A percentile compares a stretch with the other conserved stretches of the same genome.
Evolutionary conservation across 495 filamentous ascomycete genomes (phyloP).

Genomic region (Penicillium chermesinum): DNA sequence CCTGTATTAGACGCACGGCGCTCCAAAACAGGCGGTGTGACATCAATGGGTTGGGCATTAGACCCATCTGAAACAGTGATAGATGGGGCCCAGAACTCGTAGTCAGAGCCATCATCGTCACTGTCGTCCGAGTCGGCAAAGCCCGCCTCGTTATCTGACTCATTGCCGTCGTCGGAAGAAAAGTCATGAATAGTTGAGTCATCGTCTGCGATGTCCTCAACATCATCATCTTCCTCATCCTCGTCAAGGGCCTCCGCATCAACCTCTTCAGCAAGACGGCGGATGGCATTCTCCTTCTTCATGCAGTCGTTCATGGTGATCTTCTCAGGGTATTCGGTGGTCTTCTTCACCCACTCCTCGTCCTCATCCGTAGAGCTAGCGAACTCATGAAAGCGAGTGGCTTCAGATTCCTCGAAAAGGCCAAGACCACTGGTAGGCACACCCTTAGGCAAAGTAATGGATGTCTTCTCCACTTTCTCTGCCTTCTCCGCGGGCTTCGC

Average conservation of each 20-base stretch:
- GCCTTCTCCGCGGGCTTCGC: slow-evolving; percentile 3
- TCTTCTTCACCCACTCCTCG: slow-evolving; percentile 79
- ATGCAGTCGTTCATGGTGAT: slow-evolving; percentile 87
- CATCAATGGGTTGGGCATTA: slow-evolving; percentile 44
- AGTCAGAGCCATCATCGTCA: slow-evolving; percentile 61
- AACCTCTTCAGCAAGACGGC: slow-evolving; percentile 81
- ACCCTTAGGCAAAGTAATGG: slow-evolving; percentile 16
- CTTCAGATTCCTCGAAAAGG: slow-evolving; percentile 60
- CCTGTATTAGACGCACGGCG: slow-evolving; percentile 55
- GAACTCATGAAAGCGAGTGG: slow-evolving; percentile 87
- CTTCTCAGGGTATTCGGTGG: slow-evolving; percentile 56
- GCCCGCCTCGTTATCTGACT: slow-evolving; percentile 93
- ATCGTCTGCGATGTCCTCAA: slow-evolving; percentile 53
- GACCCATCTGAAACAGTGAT: slow-evolving; percentile 50
- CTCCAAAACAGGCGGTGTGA: slow-evolving; percentile 39
- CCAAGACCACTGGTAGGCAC: slow-evolving; percentile 41
- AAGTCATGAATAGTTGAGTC: slow-evolving; percentile 62
- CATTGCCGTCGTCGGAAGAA: slow-evolving; percentile 65
- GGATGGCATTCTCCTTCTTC: slow-evolving; percentile 82
- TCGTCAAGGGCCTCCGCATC: slow-evolving; percentile 77
- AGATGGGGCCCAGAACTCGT: slow-evolving; percentile 71
- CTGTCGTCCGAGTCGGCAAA: slow-evolving; percentile 88
- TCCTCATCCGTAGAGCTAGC: slow-evolving; percentile 73
- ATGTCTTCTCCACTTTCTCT: slow-evolving; percentile 5
- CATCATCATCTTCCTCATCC: slow-evolving; percentile 57